A percentile compares a stretch with the other conserved stretches of the same genome.
These are phyloP conservation scores for Pestalotiopsis sp. DNA, from an alignment of 2,329 filamentous ascomycete genomes.

Conservation along the genomic window DNA sequence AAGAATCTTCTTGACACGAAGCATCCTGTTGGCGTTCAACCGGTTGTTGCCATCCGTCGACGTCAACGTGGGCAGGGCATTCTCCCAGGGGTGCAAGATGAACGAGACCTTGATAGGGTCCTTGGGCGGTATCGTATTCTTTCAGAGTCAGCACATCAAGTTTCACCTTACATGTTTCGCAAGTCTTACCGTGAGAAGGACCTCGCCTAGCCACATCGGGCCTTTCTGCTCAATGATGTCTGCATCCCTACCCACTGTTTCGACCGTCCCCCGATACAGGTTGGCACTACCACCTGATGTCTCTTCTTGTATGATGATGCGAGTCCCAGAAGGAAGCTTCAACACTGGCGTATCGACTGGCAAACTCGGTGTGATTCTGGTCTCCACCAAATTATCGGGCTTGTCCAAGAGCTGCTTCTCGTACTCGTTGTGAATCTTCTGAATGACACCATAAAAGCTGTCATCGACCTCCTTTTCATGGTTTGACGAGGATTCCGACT, in stretches of 20 bases:
- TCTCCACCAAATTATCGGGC: slow-evolving; percentile 59
- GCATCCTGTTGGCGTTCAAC: slow-evolving; percentile 95
- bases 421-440: slow-evolving; percentile 74
- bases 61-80: slow-evolving; percentile 73
- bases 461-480: slow-evolving; percentile 77
- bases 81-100: slow-evolving; percentile 79
- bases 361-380: slow-evolving; percentile 68
- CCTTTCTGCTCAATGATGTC: slow-evolving; percentile 84
- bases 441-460: slow-evolving; percentile 71
- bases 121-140: slow-evolving; percentile 82
- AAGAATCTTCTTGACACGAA: slow-evolving; percentile 92
- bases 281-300: slow-evolving; percentile 74
- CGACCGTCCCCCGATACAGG: slow-evolving; percentile 88
- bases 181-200: slow-evolving; percentile 67
- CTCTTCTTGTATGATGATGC: slow-evolving; percentile 71
- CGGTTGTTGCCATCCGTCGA: slow-evolving; percentile 82
- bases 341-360: slow-evolving; percentile 76
- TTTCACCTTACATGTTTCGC: not conserved
- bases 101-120: slow-evolving; percentile 98
- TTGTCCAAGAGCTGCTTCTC: slow-evolving; percentile 65
- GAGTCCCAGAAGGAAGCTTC: slow-evolving; percentile 69
- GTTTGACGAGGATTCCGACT: slow-evolving; percentile 61
- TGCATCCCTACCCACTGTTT: slow-evolving; percentile 73
- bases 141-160: slow-evolving; percentile 18
- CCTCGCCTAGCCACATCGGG: slow-evolving; percentile 90